Percentiles rank a stretch among this genome's conserved stretches.
phyloP scores from a whole-genome alignment of 257 asterid genomes.

The Lavandula angustifolia region DNA sequence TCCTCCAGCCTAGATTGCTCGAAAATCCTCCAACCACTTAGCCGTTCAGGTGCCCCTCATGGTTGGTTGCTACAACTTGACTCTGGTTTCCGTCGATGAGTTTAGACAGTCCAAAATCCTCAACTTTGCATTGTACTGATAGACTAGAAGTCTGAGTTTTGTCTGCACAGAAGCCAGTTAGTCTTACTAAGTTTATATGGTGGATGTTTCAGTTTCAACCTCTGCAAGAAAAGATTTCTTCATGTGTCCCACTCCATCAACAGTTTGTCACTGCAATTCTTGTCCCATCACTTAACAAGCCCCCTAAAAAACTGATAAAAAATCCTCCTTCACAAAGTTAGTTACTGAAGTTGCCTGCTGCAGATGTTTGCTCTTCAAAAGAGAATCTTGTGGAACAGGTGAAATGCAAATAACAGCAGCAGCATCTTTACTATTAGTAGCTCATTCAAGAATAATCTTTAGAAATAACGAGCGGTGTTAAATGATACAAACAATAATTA shows the following conservation, averaged over 20 bases:
- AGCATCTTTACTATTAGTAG: conserved; percentile 29
- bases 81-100: conserved; percentile 36
- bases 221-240: conserved; percentile 37
- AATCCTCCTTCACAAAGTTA: conserved; percentile 30
- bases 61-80: conserved; percentile 33
- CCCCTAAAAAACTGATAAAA: too few relatives aligned
- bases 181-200: conserved; percentile 39
- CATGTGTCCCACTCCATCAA: too few relatives aligned
- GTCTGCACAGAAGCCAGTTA: conserved; percentile 41
- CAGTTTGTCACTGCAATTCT: too few relatives aligned
- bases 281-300: too few relatives aligned
- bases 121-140: conserved; percentile 33
- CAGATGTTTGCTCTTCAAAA: conserved; percentile 29
- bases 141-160: conserved; percentile 40
- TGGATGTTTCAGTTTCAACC: conserved; percentile 40
- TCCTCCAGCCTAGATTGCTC: conserved; percentile 27
- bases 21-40: conserved; percentile 33
- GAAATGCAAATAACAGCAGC: too few relatives aligned
- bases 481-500: too few relatives aligned
- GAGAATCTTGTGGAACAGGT: conserved; percentile 30
- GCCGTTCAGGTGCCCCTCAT: conserved; percentile 45
- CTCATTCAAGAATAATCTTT: too few relatives aligned
- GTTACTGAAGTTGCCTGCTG: conserved; percentile 39
- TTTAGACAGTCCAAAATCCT: conserved; percentile 39
- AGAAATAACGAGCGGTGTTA: too few relatives aligned